Evolutionary conservation across 805 yeast species (phyloP).

Genomic region (Cyberlindnera mississippiensis): DNA sequence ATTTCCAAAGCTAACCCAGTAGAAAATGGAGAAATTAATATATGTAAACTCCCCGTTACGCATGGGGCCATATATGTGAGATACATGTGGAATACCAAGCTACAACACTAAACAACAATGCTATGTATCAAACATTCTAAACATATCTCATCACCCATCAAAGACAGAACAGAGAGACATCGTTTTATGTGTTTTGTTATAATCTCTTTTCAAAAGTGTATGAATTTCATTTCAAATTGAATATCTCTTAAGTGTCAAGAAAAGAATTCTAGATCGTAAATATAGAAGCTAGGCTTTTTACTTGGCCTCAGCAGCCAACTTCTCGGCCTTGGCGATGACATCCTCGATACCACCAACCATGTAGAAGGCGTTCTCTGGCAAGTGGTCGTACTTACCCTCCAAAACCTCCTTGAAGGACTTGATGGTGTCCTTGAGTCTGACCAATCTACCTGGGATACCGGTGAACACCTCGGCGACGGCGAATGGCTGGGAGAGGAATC

Average conservation of each 20-base stretch:
- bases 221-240: constrained; percentile 5
- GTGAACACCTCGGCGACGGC: constrained; percentile 99
- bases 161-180: too few relatives aligned
- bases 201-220: constrained; percentile 9
- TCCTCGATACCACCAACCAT: constrained; percentile 99
- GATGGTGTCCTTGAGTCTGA: constrained; percentile 93
- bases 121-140: too few relatives aligned
- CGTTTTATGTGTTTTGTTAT: too few relatives aligned
- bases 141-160: too few relatives aligned
- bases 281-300: constrained; percentile 28
- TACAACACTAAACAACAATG: too few relatives aligned
- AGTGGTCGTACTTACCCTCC: constrained; percentile 97
- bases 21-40: too few relatives aligned
- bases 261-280: constrained; percentile 8
- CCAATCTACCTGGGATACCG: constrained; percentile 98
- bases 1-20: too few relatives aligned
- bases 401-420: constrained; percentile 94
- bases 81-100: too few relatives aligned
- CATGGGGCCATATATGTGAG: too few relatives aligned
- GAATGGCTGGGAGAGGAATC: constrained; percentile 99
- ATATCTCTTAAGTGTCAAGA: constrained; percentile 8
- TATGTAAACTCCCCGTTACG: too few relatives aligned
- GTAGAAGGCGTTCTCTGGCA: constrained; percentile 99
- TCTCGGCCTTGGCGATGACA: constrained; percentile 97
- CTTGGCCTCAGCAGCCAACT: constrained; percentile 90